Evolutionary conservation across 805 yeast species (phyloP), one percentile per base, ranked within the genome.

Genomic region (Cyberlindnera xylosilytica): DNA sequence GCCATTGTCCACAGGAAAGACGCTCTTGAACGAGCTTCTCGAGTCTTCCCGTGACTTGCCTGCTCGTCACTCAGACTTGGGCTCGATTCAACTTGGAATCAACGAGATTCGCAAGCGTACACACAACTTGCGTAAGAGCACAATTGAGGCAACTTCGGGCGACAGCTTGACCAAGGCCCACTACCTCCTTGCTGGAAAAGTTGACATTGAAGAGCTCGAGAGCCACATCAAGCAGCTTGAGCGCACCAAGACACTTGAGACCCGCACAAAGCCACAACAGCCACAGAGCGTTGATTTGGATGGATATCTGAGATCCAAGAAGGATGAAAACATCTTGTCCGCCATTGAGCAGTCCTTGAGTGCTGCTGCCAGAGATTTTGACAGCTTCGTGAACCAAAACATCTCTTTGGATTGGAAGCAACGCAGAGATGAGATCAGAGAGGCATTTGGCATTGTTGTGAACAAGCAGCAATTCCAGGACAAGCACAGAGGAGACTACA

Each of bases 181-280:
- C 58, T 93, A 93, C 61, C 67, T 93, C 30, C 68, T 91, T 34
- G 96, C 97, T 6, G 86, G 90, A 1, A 83, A 91, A 56, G 97
- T 97, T 1, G 76, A 87, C 32, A 82, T 91, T 38, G 96, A 87
- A 53, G 93, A 87, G 44, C 79, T 90, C 30, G 89, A 86, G 50
- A 65, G 64, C 24, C 82, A 79, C 37, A 63, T 83, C 44, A 63
- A 66, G 31, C 50, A 54, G 45, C 65, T 62, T 61, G 74, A 66
- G 33, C 49, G 45, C 44, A 58, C 39, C 49, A 58, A 42, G 46
- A 47, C 44, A 36, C 49, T 58, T 27, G 70, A 63, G 39, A 51
- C 63, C 10, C 47, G 58, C 50, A 37, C 53, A 12, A 48, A 48
- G 19, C 33, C 44, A n/a, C 54, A 55, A 23, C 38, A 50, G 20